Conservation (phyloP, 306 rosid species). For the Inga oerstediana region DNA sequence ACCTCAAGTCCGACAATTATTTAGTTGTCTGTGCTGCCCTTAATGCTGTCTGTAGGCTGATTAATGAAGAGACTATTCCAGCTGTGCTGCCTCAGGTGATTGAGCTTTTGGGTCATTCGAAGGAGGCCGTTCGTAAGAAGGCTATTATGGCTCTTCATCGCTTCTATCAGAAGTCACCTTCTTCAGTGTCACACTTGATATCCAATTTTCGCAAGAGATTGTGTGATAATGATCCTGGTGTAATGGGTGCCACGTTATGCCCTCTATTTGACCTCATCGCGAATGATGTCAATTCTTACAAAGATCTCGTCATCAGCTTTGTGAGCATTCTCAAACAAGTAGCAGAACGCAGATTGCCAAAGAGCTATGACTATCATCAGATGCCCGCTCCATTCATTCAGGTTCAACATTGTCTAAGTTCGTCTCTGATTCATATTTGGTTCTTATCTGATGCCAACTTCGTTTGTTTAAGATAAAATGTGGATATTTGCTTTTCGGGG, state of each 20-base stretch:
- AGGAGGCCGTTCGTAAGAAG: slow-evolving; percentile 86
- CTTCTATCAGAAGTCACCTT: slow-evolving; percentile 72
- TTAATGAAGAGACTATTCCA: slow-evolving; percentile 92
- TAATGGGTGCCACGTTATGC: slow-evolving; percentile 90
- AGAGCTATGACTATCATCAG: slow-evolving; percentile 86
- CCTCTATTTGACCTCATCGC: slow-evolving; percentile 73
- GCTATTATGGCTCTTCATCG: slow-evolving; percentile 96
- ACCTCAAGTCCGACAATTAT: slow-evolving; percentile 80
- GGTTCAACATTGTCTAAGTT: slow-evolving; percentile 37
- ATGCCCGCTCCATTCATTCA: slow-evolving; percentile 95
- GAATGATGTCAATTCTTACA: slow-evolving; percentile 58
- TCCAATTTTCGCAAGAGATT: slow-evolving; percentile 74
- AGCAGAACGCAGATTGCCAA: slow-evolving; percentile 83
- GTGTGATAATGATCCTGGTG: slow-evolving; percentile 94
- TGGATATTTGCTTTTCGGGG: background rate
- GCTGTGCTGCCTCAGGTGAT: slow-evolving; percentile 90
- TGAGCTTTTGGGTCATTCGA: slow-evolving; percentile 71
- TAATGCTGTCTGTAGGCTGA: slow-evolving; percentile 78
- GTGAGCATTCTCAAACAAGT: slow-evolving; percentile 92
- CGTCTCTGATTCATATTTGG: slow-evolving; percentile 30
- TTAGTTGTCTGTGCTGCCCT: slow-evolving; percentile 88
- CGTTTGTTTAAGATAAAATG: slow-evolving; percentile 35
- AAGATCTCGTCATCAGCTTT: slow-evolving; percentile 85
- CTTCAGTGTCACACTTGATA: slow-evolving; percentile 75
- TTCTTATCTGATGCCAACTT: slow-evolving; percentile 81